These are phyloP conservation scores for Xylariaceae sp. DNA, from an alignment of 2,329 filamentous ascomycete genomes.

Conservation along the genomic window DNA sequence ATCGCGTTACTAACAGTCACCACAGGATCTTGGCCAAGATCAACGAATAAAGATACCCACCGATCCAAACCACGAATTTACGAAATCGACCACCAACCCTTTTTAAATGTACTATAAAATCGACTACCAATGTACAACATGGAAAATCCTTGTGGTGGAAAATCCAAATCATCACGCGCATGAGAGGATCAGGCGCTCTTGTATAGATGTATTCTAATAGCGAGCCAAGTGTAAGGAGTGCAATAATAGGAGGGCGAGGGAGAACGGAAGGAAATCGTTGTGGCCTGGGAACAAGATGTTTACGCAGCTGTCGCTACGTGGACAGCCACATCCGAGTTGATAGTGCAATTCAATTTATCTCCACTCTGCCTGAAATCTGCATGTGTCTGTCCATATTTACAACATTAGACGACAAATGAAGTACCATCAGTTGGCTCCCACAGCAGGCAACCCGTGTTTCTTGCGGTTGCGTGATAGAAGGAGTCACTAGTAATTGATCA, in stretches of 20 bases:
- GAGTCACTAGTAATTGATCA: too few species aligned
- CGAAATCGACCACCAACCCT: slow-evolving; percentile 22
- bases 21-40: slow-evolving; percentile 94
- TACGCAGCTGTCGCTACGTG: neutral
- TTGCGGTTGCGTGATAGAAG: too few species aligned
- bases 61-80: slow-evolving; percentile 29
- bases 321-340: neutral
- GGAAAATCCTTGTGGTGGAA: slow-evolving; percentile 6
- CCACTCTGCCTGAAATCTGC: slow-evolving; percentile 4
- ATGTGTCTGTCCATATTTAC: too few species aligned
- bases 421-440: too few species aligned
- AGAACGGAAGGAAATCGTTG: neutral
- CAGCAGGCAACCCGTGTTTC: too few species aligned
- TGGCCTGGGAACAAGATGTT: neutral
- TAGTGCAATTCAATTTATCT: slow-evolving; percentile 12
- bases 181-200: neutral
- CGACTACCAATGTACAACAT: slow-evolving; percentile 16
- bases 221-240: neutral
- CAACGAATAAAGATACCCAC: slow-evolving; percentile 70
- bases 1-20: neutral
- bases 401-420: too few species aligned
- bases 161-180: slow-evolving; percentile 1
- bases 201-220: slow-evolving; percentile 11
- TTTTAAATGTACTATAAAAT: slow-evolving; percentile 18
- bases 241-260: neutral